Conservation (phyloP, 192 early-diverging fungal genomes). For the Umbelopsis isabellina region DNA sequence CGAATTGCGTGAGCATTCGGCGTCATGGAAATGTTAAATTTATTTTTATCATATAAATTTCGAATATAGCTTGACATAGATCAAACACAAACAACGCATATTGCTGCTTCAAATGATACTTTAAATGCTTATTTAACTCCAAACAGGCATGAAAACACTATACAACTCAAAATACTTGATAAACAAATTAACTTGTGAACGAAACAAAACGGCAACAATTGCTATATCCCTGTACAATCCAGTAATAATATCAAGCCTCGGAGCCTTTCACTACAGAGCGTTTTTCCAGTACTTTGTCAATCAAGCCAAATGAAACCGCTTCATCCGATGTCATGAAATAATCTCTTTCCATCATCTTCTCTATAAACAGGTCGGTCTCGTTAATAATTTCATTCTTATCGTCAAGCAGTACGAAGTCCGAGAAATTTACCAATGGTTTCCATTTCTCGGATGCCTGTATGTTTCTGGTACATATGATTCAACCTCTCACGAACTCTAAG, state of each 20-base stretch:
- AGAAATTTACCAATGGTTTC: constrained; percentile 71
- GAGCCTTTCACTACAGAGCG: constrained; percentile 37
- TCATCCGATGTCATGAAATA: constrained; percentile 92
- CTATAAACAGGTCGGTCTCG: constrained; percentile 38
- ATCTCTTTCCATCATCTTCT: constrained; percentile 91
- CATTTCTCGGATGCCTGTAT: constrained; percentile 79
- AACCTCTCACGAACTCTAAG: constrained; percentile 80
- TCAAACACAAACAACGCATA: too few relatives aligned
- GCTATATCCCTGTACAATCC: too few relatives aligned
- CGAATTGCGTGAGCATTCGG: constrained; percentile 15
- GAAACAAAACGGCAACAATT: too few relatives aligned
- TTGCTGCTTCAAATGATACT: too few relatives aligned
- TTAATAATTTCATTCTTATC: neutral
- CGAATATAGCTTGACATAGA: too few relatives aligned
- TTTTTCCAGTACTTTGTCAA: constrained; percentile 87
- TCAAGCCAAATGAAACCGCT: constrained; percentile 88
- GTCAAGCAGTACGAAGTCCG: neutral
- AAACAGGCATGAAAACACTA: too few relatives aligned
- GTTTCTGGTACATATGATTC: constrained; percentile 85
- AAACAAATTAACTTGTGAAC: too few relatives aligned
- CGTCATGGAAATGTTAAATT: neutral
- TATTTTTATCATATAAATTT: neutral
- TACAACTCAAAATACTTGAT: too few relatives aligned
- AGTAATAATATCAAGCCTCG: neutral
- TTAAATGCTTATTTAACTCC: too few relatives aligned